These are phyloP conservation scores for Pichia insulana DNA, from an alignment of 805 yeast genomes.

Conservation along the genomic window DNA sequence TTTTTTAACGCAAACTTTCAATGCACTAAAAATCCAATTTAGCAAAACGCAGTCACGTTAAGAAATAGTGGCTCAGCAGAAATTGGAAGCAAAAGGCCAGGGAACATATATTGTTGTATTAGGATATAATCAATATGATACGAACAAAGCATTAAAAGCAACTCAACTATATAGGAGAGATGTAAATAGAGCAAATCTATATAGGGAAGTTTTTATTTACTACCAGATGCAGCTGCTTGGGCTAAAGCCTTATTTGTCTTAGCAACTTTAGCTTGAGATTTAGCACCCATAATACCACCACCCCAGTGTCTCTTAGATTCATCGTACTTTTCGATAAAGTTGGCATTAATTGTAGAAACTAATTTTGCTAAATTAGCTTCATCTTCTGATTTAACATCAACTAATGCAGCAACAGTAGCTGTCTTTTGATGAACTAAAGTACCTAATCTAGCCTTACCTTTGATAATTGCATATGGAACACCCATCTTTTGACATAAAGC, in stretches of 20 bases:
- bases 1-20: too few species aligned
- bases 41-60: too few species aligned
- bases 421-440: conserved; percentile 96
- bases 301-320: conserved; percentile 99
- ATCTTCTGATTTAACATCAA: conserved; percentile 92
- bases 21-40: not conserved
- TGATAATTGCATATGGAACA: conserved; percentile 96
- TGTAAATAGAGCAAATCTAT: not conserved
- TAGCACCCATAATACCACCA: conserved; percentile 97
- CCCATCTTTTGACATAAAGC: conserved; percentile 99
- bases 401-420: conserved; percentile 93
- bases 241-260: conserved; percentile 53
- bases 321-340: conserved; percentile 90
- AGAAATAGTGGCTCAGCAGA: too few species aligned
- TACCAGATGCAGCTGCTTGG: conserved; percentile 57
- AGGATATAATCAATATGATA: too few species aligned
- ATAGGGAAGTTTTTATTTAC: conserved; percentile 3
- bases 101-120: too few species aligned
- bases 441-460: conserved; percentile 98
- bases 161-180: not conserved
- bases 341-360: conserved; percentile 85
- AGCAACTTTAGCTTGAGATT: conserved; percentile 78
- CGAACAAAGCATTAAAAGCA: too few species aligned
- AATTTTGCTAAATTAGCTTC: conserved; percentile 90
- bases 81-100: too few species aligned